Percentiles rank a stretch among this genome's conserved stretches.
Evolutionary conservation across 495 filamentous ascomycete genomes (phyloP).

Genomic region (Talaromyces proteolyticus): DNA sequence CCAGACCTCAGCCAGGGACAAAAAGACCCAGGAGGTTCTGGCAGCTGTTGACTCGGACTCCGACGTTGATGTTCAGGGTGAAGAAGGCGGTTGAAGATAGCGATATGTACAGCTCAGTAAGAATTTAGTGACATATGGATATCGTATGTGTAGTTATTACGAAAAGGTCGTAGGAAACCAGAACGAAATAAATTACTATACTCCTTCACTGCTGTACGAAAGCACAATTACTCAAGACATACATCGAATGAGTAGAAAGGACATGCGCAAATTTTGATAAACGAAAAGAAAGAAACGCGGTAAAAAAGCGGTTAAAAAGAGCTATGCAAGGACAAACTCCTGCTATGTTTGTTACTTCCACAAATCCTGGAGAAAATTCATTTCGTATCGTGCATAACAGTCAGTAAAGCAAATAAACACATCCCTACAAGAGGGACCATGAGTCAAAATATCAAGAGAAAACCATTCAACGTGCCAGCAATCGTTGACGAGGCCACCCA

Average conservation of each 20-base stretch:
- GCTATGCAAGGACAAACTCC: too few relatives aligned
- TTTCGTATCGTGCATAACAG: background rate
- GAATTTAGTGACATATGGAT: too few relatives aligned
- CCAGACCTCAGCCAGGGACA: constrained; percentile 5
- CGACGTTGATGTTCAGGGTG: constrained; percentile 1
- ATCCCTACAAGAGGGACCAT: background rate
- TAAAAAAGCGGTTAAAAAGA: too few relatives aligned
- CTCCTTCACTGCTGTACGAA: too few relatives aligned
- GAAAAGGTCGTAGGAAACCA: too few relatives aligned
- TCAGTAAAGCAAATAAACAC: background rate
- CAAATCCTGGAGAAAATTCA: background rate
- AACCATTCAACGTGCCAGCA: background rate
- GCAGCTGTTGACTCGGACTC: constrained; percentile 7
- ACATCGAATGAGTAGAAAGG: too few relatives aligned
- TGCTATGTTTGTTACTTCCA: background rate
- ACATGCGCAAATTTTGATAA: too few relatives aligned
- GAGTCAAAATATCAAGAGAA: background rate
- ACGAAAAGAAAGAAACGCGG: too few relatives aligned
- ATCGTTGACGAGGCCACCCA: background rate
- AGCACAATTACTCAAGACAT: too few relatives aligned
- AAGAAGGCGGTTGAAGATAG: constrained; percentile 3
- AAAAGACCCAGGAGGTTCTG: constrained; percentile 18
- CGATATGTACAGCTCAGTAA: too few relatives aligned
- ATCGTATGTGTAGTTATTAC: too few relatives aligned
- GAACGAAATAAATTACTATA: too few relatives aligned